These are phyloP conservation scores for Aspergillus avenaceus DNA, from an alignment of 495 filamentous ascomycete genomes.

Conservation along the genomic window DNA sequence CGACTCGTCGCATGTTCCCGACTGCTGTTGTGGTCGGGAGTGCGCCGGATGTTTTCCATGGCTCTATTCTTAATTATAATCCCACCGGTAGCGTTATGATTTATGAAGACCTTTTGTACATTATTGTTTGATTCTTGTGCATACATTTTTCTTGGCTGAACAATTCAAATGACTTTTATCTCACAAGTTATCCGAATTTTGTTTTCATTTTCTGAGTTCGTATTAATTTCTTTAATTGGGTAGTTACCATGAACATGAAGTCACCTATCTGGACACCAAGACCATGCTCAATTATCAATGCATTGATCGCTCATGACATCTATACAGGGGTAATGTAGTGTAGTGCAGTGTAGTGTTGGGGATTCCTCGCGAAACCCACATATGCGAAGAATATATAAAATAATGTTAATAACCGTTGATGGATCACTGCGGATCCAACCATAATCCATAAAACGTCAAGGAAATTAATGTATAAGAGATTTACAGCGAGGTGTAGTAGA, in stretches of 20 bases:
- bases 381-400: background rate
- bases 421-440: background rate
- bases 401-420: background rate
- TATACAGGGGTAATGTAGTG: too few species aligned
- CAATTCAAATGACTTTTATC: slow-evolving; percentile 3
- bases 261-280: too few species aligned
- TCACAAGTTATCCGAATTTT: too few species aligned
- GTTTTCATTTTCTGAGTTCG: too few species aligned
- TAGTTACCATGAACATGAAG: background rate
- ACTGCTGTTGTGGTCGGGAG: background rate
- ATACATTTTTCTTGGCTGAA: background rate
- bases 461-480: background rate
- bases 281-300: too few species aligned
- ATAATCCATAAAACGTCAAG: background rate
- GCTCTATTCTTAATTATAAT: slow-evolving; percentile 8
- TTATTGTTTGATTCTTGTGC: slow-evolving; percentile 2
- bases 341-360: too few species aligned
- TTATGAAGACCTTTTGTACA: slow-evolving; percentile 10
- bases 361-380: too few species aligned
- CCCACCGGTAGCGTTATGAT: slow-evolving; percentile 8
- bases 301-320: background rate
- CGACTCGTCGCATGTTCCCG: background rate
- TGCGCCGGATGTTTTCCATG: background rate
- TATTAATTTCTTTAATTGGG: too few species aligned
- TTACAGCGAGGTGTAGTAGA: too few species aligned